Conservation (phyloP, 2,329 filamentous ascomycete species). For the Pseudogymnoascus sp. region DNA sequence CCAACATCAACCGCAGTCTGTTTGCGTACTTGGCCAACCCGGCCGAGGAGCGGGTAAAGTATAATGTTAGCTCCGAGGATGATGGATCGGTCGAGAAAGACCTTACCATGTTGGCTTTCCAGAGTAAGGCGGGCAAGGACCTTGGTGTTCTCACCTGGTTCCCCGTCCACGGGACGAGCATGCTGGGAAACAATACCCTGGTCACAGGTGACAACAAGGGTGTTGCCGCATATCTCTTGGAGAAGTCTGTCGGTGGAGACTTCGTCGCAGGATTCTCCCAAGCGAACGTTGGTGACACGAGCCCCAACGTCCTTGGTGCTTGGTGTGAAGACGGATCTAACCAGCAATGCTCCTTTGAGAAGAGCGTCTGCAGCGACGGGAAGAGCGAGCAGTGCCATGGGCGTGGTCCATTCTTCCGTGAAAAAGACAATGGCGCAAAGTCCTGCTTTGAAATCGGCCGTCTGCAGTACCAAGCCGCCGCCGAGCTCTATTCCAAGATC, state of each 20-base stretch:
- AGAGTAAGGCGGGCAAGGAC: slow-evolving; percentile 64
- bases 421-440: slow-evolving; percentile 61
- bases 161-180: slow-evolving; percentile 82
- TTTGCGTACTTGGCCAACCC: slow-evolving; percentile 87
- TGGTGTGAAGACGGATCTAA: slow-evolving; percentile 83
- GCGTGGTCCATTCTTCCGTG: slow-evolving; percentile 60
- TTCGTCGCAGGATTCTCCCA: slow-evolving; percentile 93
- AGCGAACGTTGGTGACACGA: slow-evolving; percentile 83
- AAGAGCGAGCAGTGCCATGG: slow-evolving; percentile 64
- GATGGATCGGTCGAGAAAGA: slow-evolving; percentile 59
- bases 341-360: slow-evolving; percentile 62
- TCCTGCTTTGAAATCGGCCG: slow-evolving; percentile 70
- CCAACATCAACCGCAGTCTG: slow-evolving; percentile 82
- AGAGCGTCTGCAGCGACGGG: slow-evolving; percentile 72
- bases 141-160: slow-evolving; percentile 85
- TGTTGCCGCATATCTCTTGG: slow-evolving; percentile 77
- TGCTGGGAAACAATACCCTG: slow-evolving; percentile 85
- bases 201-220: slow-evolving; percentile 96
- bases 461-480: slow-evolving; percentile 59
- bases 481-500: slow-evolving; percentile 44
- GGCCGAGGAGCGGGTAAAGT: slow-evolving; percentile 60
- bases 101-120: slow-evolving; percentile 72
- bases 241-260: slow-evolving; percentile 54
- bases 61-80: slow-evolving; percentile 46
- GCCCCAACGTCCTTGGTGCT: slow-evolving; percentile 78